Base-by-base conservation (phyloP, 2,329 filamentous ascomycete species). In the Penicillium sp. region DNA sequence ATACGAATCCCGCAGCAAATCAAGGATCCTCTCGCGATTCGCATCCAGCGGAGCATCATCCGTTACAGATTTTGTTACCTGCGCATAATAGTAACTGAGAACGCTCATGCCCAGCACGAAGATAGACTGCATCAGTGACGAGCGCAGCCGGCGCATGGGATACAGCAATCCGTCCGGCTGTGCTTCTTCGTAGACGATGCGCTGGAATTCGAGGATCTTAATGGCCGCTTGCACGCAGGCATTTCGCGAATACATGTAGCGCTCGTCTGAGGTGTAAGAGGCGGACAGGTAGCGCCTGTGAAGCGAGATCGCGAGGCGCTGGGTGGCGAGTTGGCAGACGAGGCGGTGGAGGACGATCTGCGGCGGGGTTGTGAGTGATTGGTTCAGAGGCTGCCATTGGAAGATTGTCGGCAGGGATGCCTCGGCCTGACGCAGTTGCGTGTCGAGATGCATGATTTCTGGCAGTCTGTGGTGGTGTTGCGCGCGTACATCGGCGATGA, bases 41-140 rank as follows among this genome's bases (percentile, higher is more conserved):
- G 23, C n/a, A 9, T 48, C 38, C 20, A 55, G 47, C 1, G 21
- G 7, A n/a, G 45, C 35, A 20, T 24, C 33, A 9, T 50, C n/a
- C 8, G 8, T 24, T 11, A n/a, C n/a, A n/a, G 33, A 48, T 24
- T 51, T 56, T n/a, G 33, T 42, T 8, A 26, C 59, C 47, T 74
- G 68, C 1, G 81, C 59, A n/a, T n/a, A n/a, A 55, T 78, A 77
- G 7, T 78, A 67, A 58, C 78, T 80, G 2, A 81, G 63, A 9
- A 81, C 65, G 68, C 77, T 80, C 11, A 76, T 75, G 3, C 76
- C 78, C 0, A 81, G 66, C 3, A 81, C 65, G 60, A 80, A 81
- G 57, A 79, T 75, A 46, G 78, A 74, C 1, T 74, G 75, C 3
- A 74, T 70, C 3, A 79, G 65, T 0, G 75, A 75, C 11, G 74